phyloP scores from a whole-genome alignment of 208 protist genomes.

The Leishmania major region DNA sequence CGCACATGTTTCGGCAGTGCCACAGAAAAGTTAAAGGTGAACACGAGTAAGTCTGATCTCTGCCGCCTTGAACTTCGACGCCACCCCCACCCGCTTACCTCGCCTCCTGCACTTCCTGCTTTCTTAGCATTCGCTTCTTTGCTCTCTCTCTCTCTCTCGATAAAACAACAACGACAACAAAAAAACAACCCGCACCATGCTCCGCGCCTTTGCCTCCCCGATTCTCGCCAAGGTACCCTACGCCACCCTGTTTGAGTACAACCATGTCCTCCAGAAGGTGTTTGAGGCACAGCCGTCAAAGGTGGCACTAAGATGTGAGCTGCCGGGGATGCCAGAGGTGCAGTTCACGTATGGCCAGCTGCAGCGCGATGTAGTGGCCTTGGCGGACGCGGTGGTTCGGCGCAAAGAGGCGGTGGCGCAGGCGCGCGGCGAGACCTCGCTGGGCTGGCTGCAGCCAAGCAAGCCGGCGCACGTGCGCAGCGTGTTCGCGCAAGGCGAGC shows the following conservation, averaged over 20 bases:
- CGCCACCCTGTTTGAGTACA: conserved; percentile 79
- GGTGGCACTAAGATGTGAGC: conserved; percentile 71
- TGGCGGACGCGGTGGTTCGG: conserved; percentile 60
- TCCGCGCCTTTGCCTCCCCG: conserved; percentile 26
- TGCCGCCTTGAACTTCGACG: background rate
- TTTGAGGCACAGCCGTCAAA: conserved; percentile 60
- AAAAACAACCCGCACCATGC: conserved; percentile 29
- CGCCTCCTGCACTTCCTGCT: background rate
- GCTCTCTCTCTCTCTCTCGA: background rate
- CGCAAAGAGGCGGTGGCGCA: conserved; percentile 51
- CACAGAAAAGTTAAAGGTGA: background rate
- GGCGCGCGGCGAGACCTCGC: conserved; percentile 36
- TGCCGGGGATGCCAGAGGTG: conserved; percentile 40
- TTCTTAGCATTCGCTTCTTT: background rate
- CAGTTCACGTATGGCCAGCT: conserved; percentile 81
- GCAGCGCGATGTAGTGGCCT: conserved; percentile 75
- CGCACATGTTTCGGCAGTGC: background rate
- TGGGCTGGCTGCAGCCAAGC: conserved; percentile 72
- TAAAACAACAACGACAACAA: too few relatives aligned
- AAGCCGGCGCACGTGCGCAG: conserved; percentile 58
- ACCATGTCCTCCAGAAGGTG: conserved; percentile 65
- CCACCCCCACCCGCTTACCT: background rate
- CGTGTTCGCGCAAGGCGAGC: conserved; percentile 61
- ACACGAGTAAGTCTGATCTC: background rate
- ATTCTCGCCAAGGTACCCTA: conserved; percentile 62